Evolutionary conservation across 129 eudicot species (phyloP).

Genomic region (Artemisia annua): DNA sequence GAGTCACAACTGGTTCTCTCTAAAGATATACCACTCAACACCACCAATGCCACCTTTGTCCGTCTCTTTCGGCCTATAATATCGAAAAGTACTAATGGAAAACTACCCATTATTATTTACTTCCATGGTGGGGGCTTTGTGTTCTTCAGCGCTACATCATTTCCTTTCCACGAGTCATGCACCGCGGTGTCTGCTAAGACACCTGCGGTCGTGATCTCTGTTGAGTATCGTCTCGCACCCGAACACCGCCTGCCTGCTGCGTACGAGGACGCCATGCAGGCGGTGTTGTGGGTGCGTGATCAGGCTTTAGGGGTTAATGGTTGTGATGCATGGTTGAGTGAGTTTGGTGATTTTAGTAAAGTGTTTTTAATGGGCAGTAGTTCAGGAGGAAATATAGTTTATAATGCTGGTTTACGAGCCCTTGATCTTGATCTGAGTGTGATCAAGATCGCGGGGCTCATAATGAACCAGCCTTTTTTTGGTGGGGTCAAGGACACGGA

Average conservation of each 20-base stretch:
- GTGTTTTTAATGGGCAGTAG: slow-evolving; percentile 52
- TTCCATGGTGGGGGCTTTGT: slow-evolving; percentile 92
- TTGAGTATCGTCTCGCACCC: slow-evolving; percentile 52
- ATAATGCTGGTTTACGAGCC: slow-evolving; percentile 43
- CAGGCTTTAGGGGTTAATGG: too few relatives aligned
- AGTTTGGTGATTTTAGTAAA: slow-evolving; percentile 39
- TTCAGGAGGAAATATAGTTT: slow-evolving; percentile 55
- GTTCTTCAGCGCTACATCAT: slow-evolving; percentile 47
- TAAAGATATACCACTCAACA: slow-evolving; percentile 65
- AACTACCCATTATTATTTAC: slow-evolving; percentile 67
- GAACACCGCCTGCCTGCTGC: slow-evolving; percentile 26
- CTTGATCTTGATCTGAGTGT: slow-evolving; percentile 37
- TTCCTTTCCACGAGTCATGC: slow-evolving; percentile 58
- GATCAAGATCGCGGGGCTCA: slow-evolving; percentile 47
- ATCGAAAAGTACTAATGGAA: slow-evolving; percentile 22
- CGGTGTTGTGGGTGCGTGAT: slow-evolving; percentile 24
- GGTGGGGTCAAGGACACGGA: slow-evolving; percentile 51
- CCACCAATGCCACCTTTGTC: slow-evolving; percentile 52
- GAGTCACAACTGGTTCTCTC: slow-evolving; percentile 44
- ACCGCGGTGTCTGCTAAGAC: slow-evolving; percentile 31
- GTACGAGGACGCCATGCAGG: too few relatives aligned
- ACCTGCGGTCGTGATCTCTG: slow-evolving; percentile 64
- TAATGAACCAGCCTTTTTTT: slow-evolving; percentile 45
- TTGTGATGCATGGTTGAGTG: too few relatives aligned
- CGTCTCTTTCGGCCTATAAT: slow-evolving; percentile 69